Conservation (phyloP, 2,329 filamentous ascomycete species). For the Xylaria multiplex region DNA sequence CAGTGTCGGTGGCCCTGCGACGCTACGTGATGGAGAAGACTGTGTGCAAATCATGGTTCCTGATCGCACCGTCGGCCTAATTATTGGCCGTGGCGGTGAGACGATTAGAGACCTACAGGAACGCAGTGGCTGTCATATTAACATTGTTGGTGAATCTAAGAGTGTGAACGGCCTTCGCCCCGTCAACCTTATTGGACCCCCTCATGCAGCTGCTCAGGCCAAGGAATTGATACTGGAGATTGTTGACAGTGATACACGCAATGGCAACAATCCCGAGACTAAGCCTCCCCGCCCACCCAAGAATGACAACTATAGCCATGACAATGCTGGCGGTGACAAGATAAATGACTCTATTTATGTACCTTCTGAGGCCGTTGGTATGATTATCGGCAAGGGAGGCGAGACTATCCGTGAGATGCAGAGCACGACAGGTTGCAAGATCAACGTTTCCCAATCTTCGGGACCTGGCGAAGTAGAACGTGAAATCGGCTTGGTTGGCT, state of each 20-base stretch:
- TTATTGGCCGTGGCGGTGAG: conserved; percentile 92
- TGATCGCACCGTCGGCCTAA: conserved; percentile 89
- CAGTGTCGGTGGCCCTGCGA: conserved; percentile 49
- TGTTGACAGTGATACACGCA: conserved; percentile 86
- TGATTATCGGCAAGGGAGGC: conserved; percentile 95
- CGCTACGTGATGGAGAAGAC: conserved; percentile 81
- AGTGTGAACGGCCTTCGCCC: conserved; percentile 89
- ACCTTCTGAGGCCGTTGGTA: conserved; percentile 89
- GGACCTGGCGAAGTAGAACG: conserved; percentile 81
- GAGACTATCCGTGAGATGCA: conserved; percentile 97
- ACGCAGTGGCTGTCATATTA: conserved; percentile 91
- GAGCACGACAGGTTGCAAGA: conserved; percentile 86
- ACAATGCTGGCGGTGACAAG: conserved; percentile 66
- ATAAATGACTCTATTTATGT: conserved; percentile 85
- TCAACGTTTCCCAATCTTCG: conserved; percentile 87
- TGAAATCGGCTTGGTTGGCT: conserved; percentile 86
- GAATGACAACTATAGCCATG: conserved; percentile 53
- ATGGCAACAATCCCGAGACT: conserved; percentile 46
- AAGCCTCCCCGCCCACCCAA: conserved; percentile 53
- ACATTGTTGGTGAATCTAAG: conserved; percentile 93
- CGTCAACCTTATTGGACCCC: conserved; percentile 87
- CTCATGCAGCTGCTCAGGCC: conserved; percentile 77
- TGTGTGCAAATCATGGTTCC: conserved; percentile 94
- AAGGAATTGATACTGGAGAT: conserved; percentile 94
- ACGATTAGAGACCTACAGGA: conserved; percentile 94